Conservation (phyloP, 2,329 filamentous ascomycete genomes). For the Albifimbria verrucaria region DNA sequence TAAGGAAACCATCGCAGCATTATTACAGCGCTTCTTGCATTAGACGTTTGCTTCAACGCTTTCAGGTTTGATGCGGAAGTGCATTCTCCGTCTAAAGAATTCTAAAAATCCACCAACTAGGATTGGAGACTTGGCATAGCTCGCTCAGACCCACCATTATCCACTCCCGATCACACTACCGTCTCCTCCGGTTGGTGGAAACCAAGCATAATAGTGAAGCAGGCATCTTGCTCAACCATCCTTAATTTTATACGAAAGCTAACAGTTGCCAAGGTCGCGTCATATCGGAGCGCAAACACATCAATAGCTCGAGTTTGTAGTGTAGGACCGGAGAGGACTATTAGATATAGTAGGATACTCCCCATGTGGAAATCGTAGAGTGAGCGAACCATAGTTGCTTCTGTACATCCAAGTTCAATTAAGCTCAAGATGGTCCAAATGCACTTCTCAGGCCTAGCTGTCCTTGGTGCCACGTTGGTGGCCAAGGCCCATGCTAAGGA, state of each 20-base stretch:
- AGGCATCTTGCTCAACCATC: neutral
- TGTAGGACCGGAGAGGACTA: neutral
- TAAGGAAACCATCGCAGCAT: neutral
- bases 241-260: neutral
- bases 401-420: neutral
- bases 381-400: neutral
- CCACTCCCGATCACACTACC: neutral
- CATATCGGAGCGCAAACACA: too few species aligned
- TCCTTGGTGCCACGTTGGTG: neutral
- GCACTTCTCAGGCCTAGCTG: neutral
- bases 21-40: neutral
- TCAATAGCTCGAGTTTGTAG: neutral
- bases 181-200: neutral
- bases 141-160: neutral
- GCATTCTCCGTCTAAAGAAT: neutral
- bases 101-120: neutral
- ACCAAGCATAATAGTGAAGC: neutral
- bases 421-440: neutral
- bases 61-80: neutral
- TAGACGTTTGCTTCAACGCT: too few species aligned
- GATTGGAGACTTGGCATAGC: neutral
- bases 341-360: too few species aligned
- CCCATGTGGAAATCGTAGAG: too few species aligned
- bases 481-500: neutral
- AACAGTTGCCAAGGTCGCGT: neutral